Evolutionary conservation across 2,329 filamentous ascomycete genomes (phyloP), one percentile per base, ranked within the genome.

Genomic region (Calonectria honghensis): DNA sequence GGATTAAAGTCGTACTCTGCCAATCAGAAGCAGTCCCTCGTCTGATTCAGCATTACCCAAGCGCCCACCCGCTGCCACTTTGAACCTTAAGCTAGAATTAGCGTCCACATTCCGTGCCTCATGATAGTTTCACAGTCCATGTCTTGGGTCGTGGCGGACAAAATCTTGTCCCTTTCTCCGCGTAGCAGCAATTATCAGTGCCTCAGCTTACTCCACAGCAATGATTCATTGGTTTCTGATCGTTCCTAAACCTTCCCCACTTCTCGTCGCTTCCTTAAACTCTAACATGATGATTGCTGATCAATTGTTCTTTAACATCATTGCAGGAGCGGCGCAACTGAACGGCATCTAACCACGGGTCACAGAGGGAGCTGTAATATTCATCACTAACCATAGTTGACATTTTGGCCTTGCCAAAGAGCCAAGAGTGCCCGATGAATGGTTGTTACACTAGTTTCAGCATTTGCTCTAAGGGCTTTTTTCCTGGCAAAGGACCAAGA

Each of bases 71-170:
- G 35, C n/a, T n/a, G n/a, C 57, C 24, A 61, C 57, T 41, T 27
- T 29, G 57, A 61, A 61, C 57, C 57, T 61, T 41, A 29, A 39
- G n/a, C 6, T 29, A 6, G 13, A 13, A 6, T 61, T 61, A 61
- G 57, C 16, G 57, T 61, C 57, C 57, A 41, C 57, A 61, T 61
- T 39, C 57, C 57, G 57, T 11, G 11, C 32, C 11, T 61, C 32
- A 39, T 39, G n/a, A 16, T 4, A 9, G 10, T 61, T 5, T 16
- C 32, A n/a, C n/a, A 13, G 9, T 10, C 20, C 9, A 13, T 61
- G 27, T 59, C 18, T 59, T 20, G 52, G n/a, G 11, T 4, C 6
- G 24, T 10, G 4, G 10, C 16, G 5, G n/a, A 39, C 18, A n/a
- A 7, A 61, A 29, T 6, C 35, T n/a, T n/a, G 27, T 35, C 10